Base-by-base conservation (phyloP, 1,139 yeast genomes). In the Nakaseomyces sp. region DNA sequence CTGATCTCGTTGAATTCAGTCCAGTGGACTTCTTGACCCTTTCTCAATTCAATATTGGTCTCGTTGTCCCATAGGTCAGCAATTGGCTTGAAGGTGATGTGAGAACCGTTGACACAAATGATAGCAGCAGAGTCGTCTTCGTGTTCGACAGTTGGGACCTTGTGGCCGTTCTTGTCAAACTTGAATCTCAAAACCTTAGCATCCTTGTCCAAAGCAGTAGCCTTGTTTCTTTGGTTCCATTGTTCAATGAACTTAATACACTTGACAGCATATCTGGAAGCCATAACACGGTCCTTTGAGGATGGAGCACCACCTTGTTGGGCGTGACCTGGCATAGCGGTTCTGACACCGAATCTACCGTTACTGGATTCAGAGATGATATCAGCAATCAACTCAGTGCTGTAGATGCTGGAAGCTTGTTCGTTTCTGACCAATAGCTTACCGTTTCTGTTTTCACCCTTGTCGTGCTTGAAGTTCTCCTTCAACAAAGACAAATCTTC, bases 281-380 rank as follows among this genome's bases (percentile, higher is more conserved):
- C 96, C 50, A 91, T 76, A 17, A 89, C 84, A 67, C 97, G 79
- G 65, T 91, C 98, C 66, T 88, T 85, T 6, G 97, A 87, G 3
- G 96, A 84, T 33, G 98, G 98, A 44, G 80, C 77, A 47, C 94
- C 95, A 65, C 98, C 98, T 67, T 91, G 98, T 71, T 91, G 98
- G 43, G 88, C 94, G 61, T 91, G 98, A 24, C 98, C 98, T 10
- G 98, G 98, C 45, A 89, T 81, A 13, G 98, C 98, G 4, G 95
- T 88, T 65, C 95, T 82, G 16, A 94, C 85, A 58, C 89, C 96
- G 60, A 88, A 91, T 50, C 74, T 72, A 42, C 84, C 82, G 42
- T 75, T 70, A 36, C 88, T 77, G 56, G 87, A 91, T 51, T 83
- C 82, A 52, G 79, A 77, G 56, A 89, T 79, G 50, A 91, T 86